Percentiles rank a stretch among this genome's conserved stretches.
phyloP scores from a whole-genome alignment of 345 rosid species.

The Hevea brasiliensis region DNA sequence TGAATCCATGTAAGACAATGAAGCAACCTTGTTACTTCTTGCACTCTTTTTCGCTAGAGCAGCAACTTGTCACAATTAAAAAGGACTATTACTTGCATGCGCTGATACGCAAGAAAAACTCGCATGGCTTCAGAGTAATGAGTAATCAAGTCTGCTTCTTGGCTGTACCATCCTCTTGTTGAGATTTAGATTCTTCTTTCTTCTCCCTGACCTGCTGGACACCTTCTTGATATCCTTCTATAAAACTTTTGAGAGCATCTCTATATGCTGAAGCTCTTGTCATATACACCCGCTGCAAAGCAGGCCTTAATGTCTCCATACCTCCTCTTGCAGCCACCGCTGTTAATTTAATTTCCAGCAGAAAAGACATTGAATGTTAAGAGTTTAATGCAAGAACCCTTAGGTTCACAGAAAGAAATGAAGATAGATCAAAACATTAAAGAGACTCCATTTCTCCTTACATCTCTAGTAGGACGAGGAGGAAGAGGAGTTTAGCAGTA shows the following conservation, averaged over 20 bases:
- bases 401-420: background rate
- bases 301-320: slow-evolving; percentile 84
- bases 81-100: background rate
- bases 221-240: slow-evolving; percentile 82
- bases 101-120: background rate
- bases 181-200: slow-evolving; percentile 44
- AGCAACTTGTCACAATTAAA: slow-evolving; percentile 9
- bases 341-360: slow-evolving; percentile 28
- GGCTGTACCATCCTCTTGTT: slow-evolving; percentile 27
- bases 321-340: slow-evolving; percentile 95
- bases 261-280: slow-evolving; percentile 78
- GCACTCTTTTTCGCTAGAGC: background rate
- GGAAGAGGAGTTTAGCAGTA: background rate
- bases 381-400: slow-evolving; percentile 6
- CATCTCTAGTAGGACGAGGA: background rate
- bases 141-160: slow-evolving; percentile 29
- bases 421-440: background rate
- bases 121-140: background rate
- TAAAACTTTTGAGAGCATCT: slow-evolving; percentile 74
- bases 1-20: slow-evolving; percentile 4
- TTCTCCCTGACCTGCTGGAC: slow-evolving; percentile 64
- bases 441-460: background rate
- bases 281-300: slow-evolving; percentile 87
- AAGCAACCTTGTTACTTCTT: slow-evolving; percentile 12
- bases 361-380: background rate